Conservation (phyloP, 371 early-diverging fungal genomes). For the Phascolomyces articulosus region DNA sequence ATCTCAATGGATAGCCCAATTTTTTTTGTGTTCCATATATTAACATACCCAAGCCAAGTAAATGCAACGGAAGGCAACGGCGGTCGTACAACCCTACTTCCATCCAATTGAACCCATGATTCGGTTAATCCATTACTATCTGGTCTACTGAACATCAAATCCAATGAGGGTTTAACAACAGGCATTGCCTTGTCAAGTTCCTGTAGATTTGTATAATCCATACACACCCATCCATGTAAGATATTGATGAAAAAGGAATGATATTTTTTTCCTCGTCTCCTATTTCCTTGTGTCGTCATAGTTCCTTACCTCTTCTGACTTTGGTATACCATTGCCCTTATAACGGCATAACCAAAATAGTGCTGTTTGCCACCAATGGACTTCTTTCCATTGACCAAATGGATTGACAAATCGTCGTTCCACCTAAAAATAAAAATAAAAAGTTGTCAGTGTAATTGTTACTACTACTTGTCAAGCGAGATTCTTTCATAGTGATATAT, state of each 20-base stretch:
- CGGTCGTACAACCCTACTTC: background rate
- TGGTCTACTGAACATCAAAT: constrained; percentile 22
- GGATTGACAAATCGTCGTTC: constrained; percentile 67
- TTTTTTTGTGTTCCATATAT: background rate
- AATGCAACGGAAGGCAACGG: constrained; percentile 35
- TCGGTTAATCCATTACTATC: constrained; percentile 12
- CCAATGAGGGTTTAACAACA: constrained; percentile 46
- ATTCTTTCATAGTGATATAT: background rate
- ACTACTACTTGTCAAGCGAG: too few species aligned
- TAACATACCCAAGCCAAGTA: constrained; percentile 51
- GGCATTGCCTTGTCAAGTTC: constrained; percentile 47
- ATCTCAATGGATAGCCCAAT: too few species aligned
- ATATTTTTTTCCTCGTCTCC: too few species aligned
- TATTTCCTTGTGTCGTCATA: too few species aligned
- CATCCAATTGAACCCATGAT: constrained; percentile 23
- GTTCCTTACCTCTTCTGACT: constrained; percentile 31
- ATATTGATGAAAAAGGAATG: background rate
- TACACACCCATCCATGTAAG: too few species aligned
- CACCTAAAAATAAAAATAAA: constrained; percentile 21
- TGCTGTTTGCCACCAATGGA: constrained; percentile 43
- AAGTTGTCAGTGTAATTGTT: background rate
- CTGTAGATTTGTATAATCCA: constrained; percentile 1
- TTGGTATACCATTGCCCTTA: constrained; percentile 51
- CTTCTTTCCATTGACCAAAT: constrained; percentile 61
- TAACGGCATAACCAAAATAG: constrained; percentile 49